Base-by-base conservation (phyloP, 2,329 filamentous ascomycete species). In the Cercospora zeina region DNA sequence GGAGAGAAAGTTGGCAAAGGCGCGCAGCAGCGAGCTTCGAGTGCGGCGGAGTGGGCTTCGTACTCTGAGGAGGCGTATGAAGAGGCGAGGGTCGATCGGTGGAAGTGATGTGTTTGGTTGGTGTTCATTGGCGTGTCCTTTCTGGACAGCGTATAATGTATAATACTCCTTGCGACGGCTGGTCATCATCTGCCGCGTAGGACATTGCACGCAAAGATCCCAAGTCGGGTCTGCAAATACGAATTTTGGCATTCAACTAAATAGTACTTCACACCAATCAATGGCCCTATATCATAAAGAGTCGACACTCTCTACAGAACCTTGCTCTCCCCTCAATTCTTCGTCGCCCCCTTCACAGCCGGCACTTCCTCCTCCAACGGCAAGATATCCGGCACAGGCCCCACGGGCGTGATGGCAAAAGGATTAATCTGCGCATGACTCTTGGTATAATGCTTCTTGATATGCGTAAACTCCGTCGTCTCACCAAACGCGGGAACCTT, bases 401-500 rank as follows among this genome's bases (percentile, higher is more conserved):
- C 93, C 14, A 96, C 73, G 0, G 93, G 93, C 24, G 91, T 93
- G 73, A 99, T 96, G 65, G 75, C 78, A 74, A 81, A 82, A 51
- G 73, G 84, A 72, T 88, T 88, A 69, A 88, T 88, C 76, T 87
- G 85, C 67, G 74, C 78, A 75, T 88, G 86, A 67, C 83, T 86
- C 79, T 85, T 86, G 2, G 85, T 88, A 73, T 88, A 88, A 70
- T 88, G 86, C 49, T 83, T 89, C 85, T 96, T 97, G 80, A 97
- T 97, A 78, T 99, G 95, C 76, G 96, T 85, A 75, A 96, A 96
- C 76, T 97, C 85, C 21, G 93, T 96, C 64, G 92, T 95, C 56
- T 89, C 85, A 66, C 81, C 80, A 79, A 96, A 97, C 2, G 91
- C 91, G 0, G 86, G 81, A 24, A 86, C 75, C 68, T 88, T 88